Evolutionary conservation across 2,329 filamentous ascomycete genomes (phyloP).

Genomic region (Fusarium lateritium): DNA sequence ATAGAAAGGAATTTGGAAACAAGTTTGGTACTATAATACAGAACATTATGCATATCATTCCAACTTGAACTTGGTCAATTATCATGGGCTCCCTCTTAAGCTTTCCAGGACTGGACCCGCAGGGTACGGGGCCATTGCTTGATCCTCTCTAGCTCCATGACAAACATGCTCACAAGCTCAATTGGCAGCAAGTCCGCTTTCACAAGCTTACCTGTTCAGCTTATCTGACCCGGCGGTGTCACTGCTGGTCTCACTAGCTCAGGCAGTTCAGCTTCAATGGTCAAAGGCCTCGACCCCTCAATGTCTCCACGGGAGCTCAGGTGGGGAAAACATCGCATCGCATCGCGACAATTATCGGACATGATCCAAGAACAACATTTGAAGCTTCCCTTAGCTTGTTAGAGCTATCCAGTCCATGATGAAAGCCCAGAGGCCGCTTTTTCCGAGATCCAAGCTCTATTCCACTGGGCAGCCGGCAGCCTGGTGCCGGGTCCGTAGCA

Average conservation of each 20-base stretch:
- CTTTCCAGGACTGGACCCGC: not conserved
- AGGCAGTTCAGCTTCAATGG: conserved; percentile 17
- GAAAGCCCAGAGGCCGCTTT: conserved; percentile 3
- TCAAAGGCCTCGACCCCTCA: conserved; percentile 3
- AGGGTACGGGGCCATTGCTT: conserved; percentile 13
- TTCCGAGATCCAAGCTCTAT: conserved; percentile 13
- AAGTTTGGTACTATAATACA: conserved; percentile 4
- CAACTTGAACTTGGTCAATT: not conserved
- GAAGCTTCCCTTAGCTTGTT: not conserved
- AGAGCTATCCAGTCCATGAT: conserved; percentile 27
- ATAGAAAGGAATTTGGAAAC: conserved; percentile 4
- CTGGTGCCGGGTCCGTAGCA: conserved; percentile 11
- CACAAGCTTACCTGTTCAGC: conserved; percentile 28
- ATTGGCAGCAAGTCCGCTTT: not conserved
- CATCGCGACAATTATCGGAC: conserved; percentile 7
- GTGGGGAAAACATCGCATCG: not conserved
- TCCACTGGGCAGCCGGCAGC: not conserved
- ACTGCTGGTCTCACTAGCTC: conserved; percentile 1
- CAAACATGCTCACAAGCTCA: not conserved
- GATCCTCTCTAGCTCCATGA: conserved; percentile 22
- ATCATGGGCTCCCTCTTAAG: conserved; percentile 26
- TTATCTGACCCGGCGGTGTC: conserved; percentile 29
- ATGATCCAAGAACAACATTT: not conserved
- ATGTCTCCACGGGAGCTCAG: conserved; percentile 16
- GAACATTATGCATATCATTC: conserved; percentile 10